phyloP scores from a whole-genome alignment of 495 filamentous ascomycete species.

The Neurospora tetraspora region DNA sequence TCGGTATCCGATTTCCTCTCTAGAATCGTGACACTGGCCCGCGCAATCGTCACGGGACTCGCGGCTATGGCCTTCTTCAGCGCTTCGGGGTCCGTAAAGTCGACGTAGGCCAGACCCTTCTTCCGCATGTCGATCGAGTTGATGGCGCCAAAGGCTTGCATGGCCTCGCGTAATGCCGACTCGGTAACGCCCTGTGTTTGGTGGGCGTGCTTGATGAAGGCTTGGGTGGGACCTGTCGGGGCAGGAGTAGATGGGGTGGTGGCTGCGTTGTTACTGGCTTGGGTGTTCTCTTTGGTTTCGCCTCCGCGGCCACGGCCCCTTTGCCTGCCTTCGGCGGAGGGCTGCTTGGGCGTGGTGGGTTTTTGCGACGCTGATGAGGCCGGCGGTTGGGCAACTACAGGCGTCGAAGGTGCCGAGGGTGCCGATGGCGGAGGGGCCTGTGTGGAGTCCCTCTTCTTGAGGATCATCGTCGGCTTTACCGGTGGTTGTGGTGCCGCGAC shows the following conservation, averaged over 20 bases:
- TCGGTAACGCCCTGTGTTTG: constrained; percentile 87
- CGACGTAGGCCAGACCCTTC: constrained; percentile 86
- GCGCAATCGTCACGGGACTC: constrained; percentile 69
- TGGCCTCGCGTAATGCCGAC: constrained; percentile 57
- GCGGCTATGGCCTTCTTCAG: constrained; percentile 70
- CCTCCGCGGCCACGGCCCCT: neutral
- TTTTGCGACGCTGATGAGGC: constrained; percentile 15
- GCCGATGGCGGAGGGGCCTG: constrained; percentile 12
- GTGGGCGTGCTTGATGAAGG: constrained; percentile 91
- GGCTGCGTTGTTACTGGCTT: constrained; percentile 15
- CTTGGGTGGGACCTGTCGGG: constrained; percentile 53
- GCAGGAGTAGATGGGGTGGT: constrained; percentile 23
- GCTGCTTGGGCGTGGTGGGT: constrained; percentile 11
- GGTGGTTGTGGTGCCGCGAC: constrained; percentile 6
- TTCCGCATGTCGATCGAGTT: constrained; percentile 77
- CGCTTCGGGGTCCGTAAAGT: constrained; percentile 61
- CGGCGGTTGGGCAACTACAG: constrained; percentile 3
- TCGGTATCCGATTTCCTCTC: constrained; percentile 57
- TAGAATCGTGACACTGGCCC: constrained; percentile 76
- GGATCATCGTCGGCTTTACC: constrained; percentile 25
- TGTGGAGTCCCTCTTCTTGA: constrained; percentile 29
- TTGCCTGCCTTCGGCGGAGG: constrained; percentile 24
- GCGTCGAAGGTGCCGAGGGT: constrained; percentile 16
- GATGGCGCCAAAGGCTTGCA: constrained; percentile 60
- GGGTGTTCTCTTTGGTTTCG: constrained; percentile 2